Evolutionary conservation across 768 basidiomycete species (phyloP), one percentile per base, ranked within the genome.

Genomic region (Panellus pusillus): DNA sequence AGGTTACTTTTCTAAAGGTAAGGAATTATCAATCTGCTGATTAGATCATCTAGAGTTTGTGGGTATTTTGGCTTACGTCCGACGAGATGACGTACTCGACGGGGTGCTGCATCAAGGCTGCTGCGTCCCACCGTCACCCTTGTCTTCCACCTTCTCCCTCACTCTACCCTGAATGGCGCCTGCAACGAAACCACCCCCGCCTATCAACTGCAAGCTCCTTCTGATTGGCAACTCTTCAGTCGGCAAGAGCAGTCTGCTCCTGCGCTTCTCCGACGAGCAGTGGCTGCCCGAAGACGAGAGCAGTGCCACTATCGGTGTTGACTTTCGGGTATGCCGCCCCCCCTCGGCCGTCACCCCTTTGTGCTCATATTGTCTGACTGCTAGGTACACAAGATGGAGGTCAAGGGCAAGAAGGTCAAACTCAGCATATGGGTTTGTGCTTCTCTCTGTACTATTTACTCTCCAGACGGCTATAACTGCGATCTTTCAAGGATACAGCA

Each of bases 211-310:
- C 67, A 93, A 93, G 71, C 78, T 93, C 2, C 79, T 93, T 9
- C 77, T 93, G 29, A 93, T 93, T 45, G 90, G 90, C 32, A 92
- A 92, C 65, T 88, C 89, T 9, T 91, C 89, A 4, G 96, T 98
- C 14, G 96, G 96, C 62, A 91, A 94, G 77, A 92, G 89, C 58
- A 93, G 91, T 62, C 75, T 98, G 13, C 70, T 98, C 4, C 74
- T 98, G 9, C 82, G 96, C n/a, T 98, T 98, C 75, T 94, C 94
- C 2, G 95, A 98, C 66, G 91, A 96, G 72, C 90, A 92, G 63
- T 98, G 94, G 87, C 73, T 98, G 17, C 86, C 91, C 7, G 89
- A 92, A 67, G 93, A 95, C 65, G 93, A 94, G 70, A 83, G 86
- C 43, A 90, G 83, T 58, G 87, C 90, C 27, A 92, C 89, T 20